These are phyloP conservation scores for Psidium friedrichsthalianum DNA, from an alignment of 345 rosid species.

Conservation along the genomic window DNA sequence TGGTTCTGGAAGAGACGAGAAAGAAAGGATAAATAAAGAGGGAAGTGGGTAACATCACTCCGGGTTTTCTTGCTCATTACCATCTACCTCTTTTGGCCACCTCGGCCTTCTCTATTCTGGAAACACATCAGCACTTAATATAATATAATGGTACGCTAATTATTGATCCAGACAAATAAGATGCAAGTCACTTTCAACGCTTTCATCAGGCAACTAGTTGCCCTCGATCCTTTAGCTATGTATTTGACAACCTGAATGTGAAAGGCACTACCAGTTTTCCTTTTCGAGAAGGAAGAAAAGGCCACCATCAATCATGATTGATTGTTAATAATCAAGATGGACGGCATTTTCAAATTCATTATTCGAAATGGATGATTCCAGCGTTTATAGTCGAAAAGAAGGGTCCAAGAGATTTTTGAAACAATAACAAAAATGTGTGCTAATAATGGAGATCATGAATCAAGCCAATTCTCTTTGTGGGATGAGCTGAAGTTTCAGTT, in stretches of 20 bases:
- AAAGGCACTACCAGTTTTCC: background rate
- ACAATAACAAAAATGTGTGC: background rate
- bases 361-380: background rate
- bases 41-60: slow-evolving; percentile 40
- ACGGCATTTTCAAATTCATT: background rate
- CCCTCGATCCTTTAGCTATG: background rate
- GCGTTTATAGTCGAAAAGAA: background rate
- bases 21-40: background rate
- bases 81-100: background rate
- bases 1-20: background rate
- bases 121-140: background rate
- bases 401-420: background rate
- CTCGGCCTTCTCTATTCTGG: background rate
- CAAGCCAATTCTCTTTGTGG: background rate
- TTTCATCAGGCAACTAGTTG: background rate
- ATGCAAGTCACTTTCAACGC: slow-evolving; percentile 10
- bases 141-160: background rate
- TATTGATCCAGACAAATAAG: background rate
- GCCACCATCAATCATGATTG: background rate
- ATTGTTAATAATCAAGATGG: too few relatives aligned
- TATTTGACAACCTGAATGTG: background rate
- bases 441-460: background rate
- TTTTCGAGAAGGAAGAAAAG: background rate
- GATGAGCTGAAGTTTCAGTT: background rate
- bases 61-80: slow-evolving; percentile 30